A percentile compares a stretch with the other conserved stretches of the same genome.
Conservation (phyloP, 2,329 filamentous ascomycete genomes). For the Alternaria angustiovoidea region DNA sequence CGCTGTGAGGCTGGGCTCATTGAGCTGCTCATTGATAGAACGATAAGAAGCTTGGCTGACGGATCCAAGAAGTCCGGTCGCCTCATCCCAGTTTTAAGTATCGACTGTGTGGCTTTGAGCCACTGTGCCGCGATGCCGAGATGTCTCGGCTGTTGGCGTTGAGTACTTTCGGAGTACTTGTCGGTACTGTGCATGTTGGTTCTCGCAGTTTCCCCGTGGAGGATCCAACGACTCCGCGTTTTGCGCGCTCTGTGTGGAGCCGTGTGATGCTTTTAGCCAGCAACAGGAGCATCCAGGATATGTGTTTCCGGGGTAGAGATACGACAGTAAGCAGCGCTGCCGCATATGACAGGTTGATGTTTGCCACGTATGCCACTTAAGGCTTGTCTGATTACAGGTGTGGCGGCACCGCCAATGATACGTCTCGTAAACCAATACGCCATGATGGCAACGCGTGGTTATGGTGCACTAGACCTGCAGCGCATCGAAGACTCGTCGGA, state of each 20-base stretch:
- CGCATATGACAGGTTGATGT: conserved; percentile 11
- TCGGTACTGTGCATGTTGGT: conserved; percentile 5
- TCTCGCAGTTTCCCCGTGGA: conserved; percentile 4
- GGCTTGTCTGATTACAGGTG: conserved; percentile 10
- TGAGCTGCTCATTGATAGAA: conserved; percentile 19
- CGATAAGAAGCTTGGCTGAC: conserved; percentile 47
- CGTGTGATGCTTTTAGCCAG: conserved; percentile 1
- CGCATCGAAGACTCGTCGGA: conserved; percentile 5
- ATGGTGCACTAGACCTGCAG: conserved; percentile 13
- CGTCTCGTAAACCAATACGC: not conserved
- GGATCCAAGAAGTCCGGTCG: conserved; percentile 38
- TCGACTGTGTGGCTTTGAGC: conserved; percentile 21
- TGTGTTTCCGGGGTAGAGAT: conserved; percentile 1
- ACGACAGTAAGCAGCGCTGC: conserved; percentile 11
- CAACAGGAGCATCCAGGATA: not conserved
- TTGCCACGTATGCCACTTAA: conserved; percentile 17
- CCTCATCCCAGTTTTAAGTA: conserved; percentile 27
- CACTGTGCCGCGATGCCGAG: conserved; percentile 42
- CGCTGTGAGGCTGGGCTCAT: conserved; percentile 11
- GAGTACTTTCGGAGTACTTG: conserved; percentile 16
- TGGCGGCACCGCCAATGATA: conserved; percentile 17
- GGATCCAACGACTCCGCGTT: conserved; percentile 10
- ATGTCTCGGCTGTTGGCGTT: conserved; percentile 34
- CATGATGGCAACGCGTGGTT: conserved; percentile 5
- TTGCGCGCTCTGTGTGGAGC: conserved; percentile 1